A percentile compares a stretch with the other conserved stretches of the same genome.
Evolutionary conservation across 169 alveolate species (phyloP).

Genomic region (Amoebophrya sp.): DNA sequence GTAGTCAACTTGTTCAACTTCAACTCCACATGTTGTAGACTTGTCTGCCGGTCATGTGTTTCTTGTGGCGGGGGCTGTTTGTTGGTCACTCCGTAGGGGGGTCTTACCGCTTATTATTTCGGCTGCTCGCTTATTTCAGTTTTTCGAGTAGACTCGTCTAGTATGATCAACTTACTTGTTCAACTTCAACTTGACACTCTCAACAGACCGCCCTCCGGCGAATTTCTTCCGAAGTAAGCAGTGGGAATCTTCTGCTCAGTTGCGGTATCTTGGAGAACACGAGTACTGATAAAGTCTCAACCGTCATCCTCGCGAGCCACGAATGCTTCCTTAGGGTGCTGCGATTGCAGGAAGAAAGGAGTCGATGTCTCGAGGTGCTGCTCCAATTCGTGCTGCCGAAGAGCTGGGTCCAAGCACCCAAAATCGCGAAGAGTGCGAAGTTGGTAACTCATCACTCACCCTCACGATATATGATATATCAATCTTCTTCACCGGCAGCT

Average conservation of each 20-base stretch:
- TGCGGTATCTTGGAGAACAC: not conserved
- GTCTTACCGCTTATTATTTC: not conserved
- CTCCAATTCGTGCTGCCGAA: not conserved
- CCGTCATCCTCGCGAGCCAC: not conserved
- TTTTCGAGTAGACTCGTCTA: not conserved
- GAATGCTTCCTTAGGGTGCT: not conserved
- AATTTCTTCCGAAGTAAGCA: not conserved
- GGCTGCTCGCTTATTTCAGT: not conserved
- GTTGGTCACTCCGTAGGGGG: too few species aligned
- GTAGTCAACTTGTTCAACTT: too few species aligned
- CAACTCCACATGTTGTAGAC: too few species aligned
- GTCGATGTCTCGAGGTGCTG: not conserved
- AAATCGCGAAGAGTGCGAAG: not conserved
- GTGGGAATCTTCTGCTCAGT: not conserved
- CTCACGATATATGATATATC: too few species aligned
- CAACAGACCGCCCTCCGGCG: not conserved
- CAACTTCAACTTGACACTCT: not conserved
- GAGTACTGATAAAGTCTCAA: not conserved
- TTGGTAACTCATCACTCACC: too few species aligned
- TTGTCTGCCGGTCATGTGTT: too few species aligned
- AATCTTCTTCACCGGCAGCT: too few species aligned
- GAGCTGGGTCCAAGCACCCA: constrained; percentile 2
- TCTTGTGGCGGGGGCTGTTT: too few species aligned
- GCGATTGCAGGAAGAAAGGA: not conserved
- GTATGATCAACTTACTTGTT: not conserved